Base-by-base conservation (phyloP, 2,329 filamentous ascomycete genomes). In the Verticillium isaacii region DNA sequence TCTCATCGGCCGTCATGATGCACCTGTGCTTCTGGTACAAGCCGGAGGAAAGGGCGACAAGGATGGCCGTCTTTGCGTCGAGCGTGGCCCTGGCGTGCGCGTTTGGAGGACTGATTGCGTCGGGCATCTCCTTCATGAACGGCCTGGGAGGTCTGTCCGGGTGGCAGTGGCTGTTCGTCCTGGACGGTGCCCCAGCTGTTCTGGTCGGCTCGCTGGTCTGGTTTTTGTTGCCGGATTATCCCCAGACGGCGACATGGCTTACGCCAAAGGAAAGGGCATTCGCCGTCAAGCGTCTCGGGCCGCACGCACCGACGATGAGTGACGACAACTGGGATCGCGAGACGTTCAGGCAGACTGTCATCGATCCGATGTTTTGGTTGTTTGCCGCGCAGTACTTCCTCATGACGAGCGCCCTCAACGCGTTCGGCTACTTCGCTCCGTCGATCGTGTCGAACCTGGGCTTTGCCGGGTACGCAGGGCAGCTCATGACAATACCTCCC, bases 1-100 rank as follows among this genome's bases (percentile, higher is more conserved):
- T 84, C 52, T 81, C 82, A 59, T 82, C 82, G 0, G 81, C 79
- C 7, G 76, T 85, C 5, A 77, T 83, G 29, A 86, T 83, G 66
- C 83, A 86, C 60, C 73, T 87, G 2, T 84, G 82, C 0, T 85
- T 85, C 77, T 88, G 85, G 83, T 88, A 88, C 63, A 84, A 82
- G 61, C 75, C 82, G 7, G 78, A 82, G 57, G 85, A 88, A 67
- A 74, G 82, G 45, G 83, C 85, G 59, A 85, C 81, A 58, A 76
- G 85, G 1, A 80, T 87, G 37, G 82, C 83, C 2, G 74, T 87
- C 2, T 88, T 87, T 68, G 87, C 83, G 67, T 84, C 80, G 39
- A 83, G 82, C 15, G 82, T 82, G 1, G 80, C 82, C 5, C 71
- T 86, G 7, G 84, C 85, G 0, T 83, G 83, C 25, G 85, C 85